Evolutionary conservation across 768 basidiomycete genomes (phyloP), one percentile per base, ranked within the genome.

Genomic region (Imleria badia): DNA sequence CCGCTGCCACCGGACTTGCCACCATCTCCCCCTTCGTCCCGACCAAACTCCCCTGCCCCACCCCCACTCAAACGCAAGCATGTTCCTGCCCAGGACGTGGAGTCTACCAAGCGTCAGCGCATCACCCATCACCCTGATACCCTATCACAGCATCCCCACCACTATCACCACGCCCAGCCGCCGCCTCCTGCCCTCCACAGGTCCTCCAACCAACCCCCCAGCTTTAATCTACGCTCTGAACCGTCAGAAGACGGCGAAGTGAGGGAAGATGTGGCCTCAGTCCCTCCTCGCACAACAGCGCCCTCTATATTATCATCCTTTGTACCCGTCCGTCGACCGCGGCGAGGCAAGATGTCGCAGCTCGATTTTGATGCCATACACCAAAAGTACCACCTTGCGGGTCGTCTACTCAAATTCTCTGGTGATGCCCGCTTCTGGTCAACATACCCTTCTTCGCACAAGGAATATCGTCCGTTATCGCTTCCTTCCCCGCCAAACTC

Each of bases 381-480:
- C 63, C 81, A 87, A 66, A 83, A 79, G 65, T 92, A 89, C 66
- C 83, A 89, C 60, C 72, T 71, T 5, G 79, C 81, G 19, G 91
- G 87, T 20, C 84, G 89, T 53, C 74, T 78, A 60, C 86, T 94
- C 67, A 92, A 94, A 72, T 91, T 89, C 66, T 91, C 90, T 1
- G 89, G 90, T 23, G 87, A 91, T 65, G 81, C 84, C 42, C 85
- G 90, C 35, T 84, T 89, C 62, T 84, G 82, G 81, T 87, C 89
- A 17, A 84, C 86, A 35, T 89, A 82, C 64, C 80, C 84, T 26
- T 76, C 83, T 6, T 76, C 78, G 3, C 81, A 85, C 70, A 81
- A 80, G 64, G 83, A 86, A 61, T 87, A 83, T 68, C 77, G 80
- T 17, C 81, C 87, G 8, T 74, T 91, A 13, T 69, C 75, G 6